Evolutionary conservation across 805 yeast genomes (phyloP), one percentile per base, ranked within the genome.

Genomic region (Sungouiozyma intestinalis): DNA sequence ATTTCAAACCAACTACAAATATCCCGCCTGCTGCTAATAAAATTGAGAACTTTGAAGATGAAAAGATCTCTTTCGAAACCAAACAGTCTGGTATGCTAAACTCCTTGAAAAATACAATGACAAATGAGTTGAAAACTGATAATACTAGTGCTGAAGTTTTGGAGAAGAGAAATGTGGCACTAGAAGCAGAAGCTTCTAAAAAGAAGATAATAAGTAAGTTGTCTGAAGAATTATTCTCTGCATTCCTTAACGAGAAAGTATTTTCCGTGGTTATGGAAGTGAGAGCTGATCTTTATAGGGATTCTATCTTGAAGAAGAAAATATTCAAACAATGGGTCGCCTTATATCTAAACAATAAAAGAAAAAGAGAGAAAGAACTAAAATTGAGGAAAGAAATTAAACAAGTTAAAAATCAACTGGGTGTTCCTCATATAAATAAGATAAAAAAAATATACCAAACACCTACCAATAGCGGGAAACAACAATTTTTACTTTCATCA

Each of bases 191-290:
- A 27, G 15, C 19, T 33, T 18, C 18, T 16, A 51, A 45, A 45
- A 37, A 39, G 4, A n/a, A 27, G 4, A 16, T 46, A 21, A 55
- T 77, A 2, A 55, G 66, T 0, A 44, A 59, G 0, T 60, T 80
- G n/a, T 54, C 79, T 1, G 51, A 58, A 1, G 83, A 77, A 34
- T 55, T 84, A 1, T 81, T 65, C 47, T 53, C 58, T 15, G 84
- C 88, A 0, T 79, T 83, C 50, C 52, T 84, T 35, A 68, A 73
- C 36, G 88, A 82, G 48, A 65, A 72, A 33, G 54, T 74, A 0
- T 76, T 68, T 50, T 57, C 71, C 33, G 56, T 63, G 3, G 58
- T 66, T 0, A 51, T 71, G 35, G 71, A 71, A 21, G 54, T 65
- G 2, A 58, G 62, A 36, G 82, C 92, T 0, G 70, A 65, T n/a